Conservation (phyloP, 306 rosid genomes). For the Comarum palustre region DNA sequence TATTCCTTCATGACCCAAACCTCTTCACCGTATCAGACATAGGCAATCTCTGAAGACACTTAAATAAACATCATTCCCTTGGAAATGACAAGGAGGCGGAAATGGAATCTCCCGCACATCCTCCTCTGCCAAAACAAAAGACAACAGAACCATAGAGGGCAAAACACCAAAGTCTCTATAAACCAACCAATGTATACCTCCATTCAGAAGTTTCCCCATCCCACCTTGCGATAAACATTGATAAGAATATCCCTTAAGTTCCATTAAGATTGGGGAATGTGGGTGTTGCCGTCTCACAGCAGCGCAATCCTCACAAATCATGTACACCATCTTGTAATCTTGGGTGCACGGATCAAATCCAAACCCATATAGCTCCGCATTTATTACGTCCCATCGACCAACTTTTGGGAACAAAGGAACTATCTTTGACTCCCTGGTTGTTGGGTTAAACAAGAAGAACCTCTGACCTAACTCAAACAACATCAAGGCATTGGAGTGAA, state of each 20-base stretch:
- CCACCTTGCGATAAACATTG: background rate
- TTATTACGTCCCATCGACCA: no score
- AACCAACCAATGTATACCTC: background rate
- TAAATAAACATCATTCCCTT: background rate
- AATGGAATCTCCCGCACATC: background rate
- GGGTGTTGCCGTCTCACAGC: no score
- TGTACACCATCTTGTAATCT: background rate
- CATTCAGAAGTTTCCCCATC: background rate
- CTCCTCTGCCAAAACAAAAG: background rate
- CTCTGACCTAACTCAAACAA: background rate
- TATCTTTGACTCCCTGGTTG: background rate
- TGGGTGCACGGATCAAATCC: background rate
- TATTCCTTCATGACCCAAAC: slow-evolving; percentile 1
- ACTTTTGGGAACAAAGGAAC: background rate
- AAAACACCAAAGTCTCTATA: background rate
- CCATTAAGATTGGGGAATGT: no score
- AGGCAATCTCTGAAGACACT: background rate
- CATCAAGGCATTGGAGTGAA: background rate
- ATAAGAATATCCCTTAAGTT: background rate
- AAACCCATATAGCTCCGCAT: background rate
- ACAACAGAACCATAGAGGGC: background rate
- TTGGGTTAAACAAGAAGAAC: background rate
- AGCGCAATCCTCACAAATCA: no score
- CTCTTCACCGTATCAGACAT: background rate
- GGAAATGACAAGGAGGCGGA: background rate